Evolutionary conservation across 345 rosid species (phyloP), one percentile per base, ranked within the genome.

Genomic region (Boechera stricta): DNA sequence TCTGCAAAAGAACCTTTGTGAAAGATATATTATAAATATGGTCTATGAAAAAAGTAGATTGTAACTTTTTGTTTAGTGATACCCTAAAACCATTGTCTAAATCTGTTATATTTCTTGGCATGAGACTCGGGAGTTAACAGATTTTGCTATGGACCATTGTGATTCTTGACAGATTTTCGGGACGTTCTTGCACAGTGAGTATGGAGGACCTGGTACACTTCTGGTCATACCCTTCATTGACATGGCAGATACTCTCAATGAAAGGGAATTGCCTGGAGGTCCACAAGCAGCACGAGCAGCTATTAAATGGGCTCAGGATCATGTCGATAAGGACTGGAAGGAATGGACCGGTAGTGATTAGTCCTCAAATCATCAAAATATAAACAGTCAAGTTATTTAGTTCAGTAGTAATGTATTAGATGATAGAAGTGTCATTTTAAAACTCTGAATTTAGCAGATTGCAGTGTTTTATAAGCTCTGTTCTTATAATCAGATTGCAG

Each of bases 191-290:
- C 95, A 84, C 16, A 58, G 85, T 1, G 97, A 94, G 71, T 92
- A 92, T 64, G 97, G 97, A 57, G 98, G 98, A 77, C 97, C 98
- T 41, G 98, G 97, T 51, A 94, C 98, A 24, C 90, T 94, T 65
- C 78, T 90, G 79, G 97, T 94, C 33, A 71, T 75, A 55, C 98
- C 98, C 24, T 94, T 90, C 84, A 82, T 89, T n/a, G 97, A 92
- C 85, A 94, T 94, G 95, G 93, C 97, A 4, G 98, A 94, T 80
- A 85, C 92, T 39, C 72, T 92, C 56, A 84, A 89, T 5, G 96
- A 92, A 72, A 82, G 78, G 18, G 97, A 86, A 6, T 74, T 94
- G 54, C 92, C 97, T 6, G 97, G 97, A 74, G 98, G 93, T 41
- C 89, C 98, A 8, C 91, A 94, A 78, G 95, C 97, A 39, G 97